phyloP scores from a whole-genome alignment of 23 red algal genomes.

The Gracilariopsis chorda region DNA sequence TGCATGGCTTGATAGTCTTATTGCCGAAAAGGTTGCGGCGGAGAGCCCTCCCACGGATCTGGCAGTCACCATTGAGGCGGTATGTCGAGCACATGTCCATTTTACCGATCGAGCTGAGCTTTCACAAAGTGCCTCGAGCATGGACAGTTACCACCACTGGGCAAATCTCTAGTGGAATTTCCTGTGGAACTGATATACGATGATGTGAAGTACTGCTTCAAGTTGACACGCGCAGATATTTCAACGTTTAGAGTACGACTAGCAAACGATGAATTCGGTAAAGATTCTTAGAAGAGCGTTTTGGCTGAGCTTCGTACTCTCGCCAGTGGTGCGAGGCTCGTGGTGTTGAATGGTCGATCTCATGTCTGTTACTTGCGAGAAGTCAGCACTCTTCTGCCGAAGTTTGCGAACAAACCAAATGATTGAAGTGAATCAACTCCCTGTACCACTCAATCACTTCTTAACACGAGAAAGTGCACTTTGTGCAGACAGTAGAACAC shows the following conservation, averaged over 20 bases:
- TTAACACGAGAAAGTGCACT: too few relatives aligned
- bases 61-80: constrained; percentile 69
- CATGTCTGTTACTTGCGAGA: constrained; percentile 72
- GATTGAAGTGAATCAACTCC: too few relatives aligned
- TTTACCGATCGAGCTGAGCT: constrained; percentile 11
- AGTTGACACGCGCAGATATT: constrained; percentile 56
- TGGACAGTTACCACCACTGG: constrained; percentile 72
- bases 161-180: constrained; percentile 59
- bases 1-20: constrained; percentile 82
- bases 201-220: constrained; percentile 67
- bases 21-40: constrained; percentile 55
- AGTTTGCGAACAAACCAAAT: too few relatives aligned
- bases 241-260: constrained; percentile 47
- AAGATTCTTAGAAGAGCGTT: not conserved
- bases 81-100: constrained; percentile 55
- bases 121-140: constrained; percentile 71
- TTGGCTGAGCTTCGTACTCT: constrained; percentile 64
- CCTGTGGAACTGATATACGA: constrained; percentile 84
- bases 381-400: too few relatives aligned
- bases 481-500: too few relatives aligned
- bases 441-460: too few relatives aligned
- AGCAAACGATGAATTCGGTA: not conserved
- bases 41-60: constrained; percentile 59
- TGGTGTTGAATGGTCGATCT: constrained; percentile 77
- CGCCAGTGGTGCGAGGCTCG: constrained; percentile 59